Evolutionary conservation across 106 monocot genomes (phyloP).

Genomic region (Dioscorea alata): DNA sequence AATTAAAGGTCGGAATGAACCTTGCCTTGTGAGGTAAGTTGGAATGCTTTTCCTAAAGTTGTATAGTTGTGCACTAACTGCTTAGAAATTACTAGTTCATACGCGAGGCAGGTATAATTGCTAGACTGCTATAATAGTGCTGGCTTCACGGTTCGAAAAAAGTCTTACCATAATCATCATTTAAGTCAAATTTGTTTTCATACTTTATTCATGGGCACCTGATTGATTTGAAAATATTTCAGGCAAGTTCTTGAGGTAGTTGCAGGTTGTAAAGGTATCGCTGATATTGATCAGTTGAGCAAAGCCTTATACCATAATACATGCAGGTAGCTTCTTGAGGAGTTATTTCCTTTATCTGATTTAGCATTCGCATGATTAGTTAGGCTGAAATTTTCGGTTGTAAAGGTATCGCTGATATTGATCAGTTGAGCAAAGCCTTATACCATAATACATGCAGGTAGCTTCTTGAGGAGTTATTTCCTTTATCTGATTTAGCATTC

Average conservation of each 20-base stretch:
- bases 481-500: no score
- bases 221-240: constrained; percentile 17
- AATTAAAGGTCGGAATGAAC: constrained; percentile 95
- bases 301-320: constrained; percentile 72
- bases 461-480: background rate
- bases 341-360: no score
- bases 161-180: no score
- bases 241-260: constrained; percentile 99
- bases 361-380: no score
- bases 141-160: no score
- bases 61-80: no score
- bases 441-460: constrained; percentile 94
- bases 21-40: constrained; percentile 79
- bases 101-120: no score
- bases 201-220: background rate
- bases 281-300: constrained; percentile 54
- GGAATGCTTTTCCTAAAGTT: background rate
- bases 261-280: constrained; percentile 74
- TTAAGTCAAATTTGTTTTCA: background rate
- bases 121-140: no score
- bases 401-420: constrained; percentile 59
- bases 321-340: constrained; percentile 56
- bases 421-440: constrained; percentile 57
- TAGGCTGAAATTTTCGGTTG: constrained; percentile 10
- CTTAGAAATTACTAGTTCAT: no score